phyloP scores from a whole-genome alignment of 106 monocot genomes.

The Dioscorea alata region DNA sequence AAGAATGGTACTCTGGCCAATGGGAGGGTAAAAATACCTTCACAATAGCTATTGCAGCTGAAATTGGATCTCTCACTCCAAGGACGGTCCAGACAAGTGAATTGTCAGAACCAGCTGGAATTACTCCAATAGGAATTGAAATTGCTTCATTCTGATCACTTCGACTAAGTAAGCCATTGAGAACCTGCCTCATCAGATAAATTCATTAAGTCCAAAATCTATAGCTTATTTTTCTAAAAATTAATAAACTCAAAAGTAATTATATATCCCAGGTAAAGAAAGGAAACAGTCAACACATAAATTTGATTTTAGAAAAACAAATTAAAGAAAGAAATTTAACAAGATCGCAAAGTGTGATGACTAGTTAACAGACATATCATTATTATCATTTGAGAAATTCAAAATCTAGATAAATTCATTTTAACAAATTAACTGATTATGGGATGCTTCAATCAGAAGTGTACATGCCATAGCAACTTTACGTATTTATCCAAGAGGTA shows the following conservation, averaged over 20 bases:
- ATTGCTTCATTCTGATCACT: constrained; percentile 83
- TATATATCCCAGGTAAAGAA: background rate
- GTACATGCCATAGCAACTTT: background rate
- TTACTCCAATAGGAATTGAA: constrained; percentile 95
- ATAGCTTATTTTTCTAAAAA: too few relatives aligned
- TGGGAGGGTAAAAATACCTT: constrained; percentile 41
- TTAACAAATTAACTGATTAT: too few relatives aligned
- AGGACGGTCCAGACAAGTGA: constrained; percentile 95
- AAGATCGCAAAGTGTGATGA: background rate
- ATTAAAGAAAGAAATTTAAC: background rate
- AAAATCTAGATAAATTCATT: too few relatives aligned
- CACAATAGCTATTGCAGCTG: constrained; percentile 78
- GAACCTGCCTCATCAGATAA: constrained; percentile 48
- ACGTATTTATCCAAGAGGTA: background rate
- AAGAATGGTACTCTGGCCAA: background rate
- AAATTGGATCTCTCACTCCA: constrained; percentile 84
- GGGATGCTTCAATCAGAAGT: background rate
- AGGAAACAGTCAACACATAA: too few relatives aligned
- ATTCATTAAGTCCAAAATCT: too few relatives aligned
- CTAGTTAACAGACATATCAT: background rate
- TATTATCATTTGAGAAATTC: too few relatives aligned
- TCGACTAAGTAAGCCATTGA: constrained; percentile 89
- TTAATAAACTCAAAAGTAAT: background rate
- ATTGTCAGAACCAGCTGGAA: constrained; percentile 98
- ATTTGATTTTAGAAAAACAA: too few relatives aligned